Percentiles rank a stretch among this genome's conserved stretches.
Conservation (phyloP, 495 filamentous ascomycete genomes). For the Penicillium odoratum region DNA sequence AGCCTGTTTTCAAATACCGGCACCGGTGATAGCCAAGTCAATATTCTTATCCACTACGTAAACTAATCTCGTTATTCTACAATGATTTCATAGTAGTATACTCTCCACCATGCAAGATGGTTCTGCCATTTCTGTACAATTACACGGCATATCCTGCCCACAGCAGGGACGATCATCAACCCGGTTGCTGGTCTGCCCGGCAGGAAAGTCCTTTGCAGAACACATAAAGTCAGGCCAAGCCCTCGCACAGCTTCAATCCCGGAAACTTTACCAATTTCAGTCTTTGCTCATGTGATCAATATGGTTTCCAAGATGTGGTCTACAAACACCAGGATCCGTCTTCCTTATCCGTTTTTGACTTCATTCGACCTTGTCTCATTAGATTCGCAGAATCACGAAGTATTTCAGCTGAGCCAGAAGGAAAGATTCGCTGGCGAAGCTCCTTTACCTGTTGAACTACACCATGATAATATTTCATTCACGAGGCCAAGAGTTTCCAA, state of each 20-base stretch:
- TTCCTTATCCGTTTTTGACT: slow-evolving; percentile 2
- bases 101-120: not conserved
- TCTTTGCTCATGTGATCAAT: not conserved
- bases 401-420: slow-evolving; percentile 2
- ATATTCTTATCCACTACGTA: not conserved
- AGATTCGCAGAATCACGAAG: not conserved
- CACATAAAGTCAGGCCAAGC: not conserved
- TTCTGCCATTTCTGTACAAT: too few relatives aligned
- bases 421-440: not conserved
- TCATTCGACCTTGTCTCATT: not conserved
- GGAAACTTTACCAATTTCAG: not conserved
- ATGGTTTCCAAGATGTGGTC: not conserved
- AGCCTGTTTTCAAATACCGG: slow-evolving; percentile 4
- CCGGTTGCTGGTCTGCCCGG: not conserved
- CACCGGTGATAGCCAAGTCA: not conserved
- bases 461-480: not conserved
- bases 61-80: not conserved
- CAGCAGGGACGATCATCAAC: not conserved
- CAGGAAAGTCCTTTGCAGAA: not conserved
- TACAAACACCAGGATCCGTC: slow-evolving; percentile 1
- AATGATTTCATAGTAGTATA: not conserved
- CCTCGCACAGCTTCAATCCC: not conserved
- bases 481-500: not conserved
- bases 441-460: not conserved
- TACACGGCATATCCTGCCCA: not conserved